phyloP scores from a whole-genome alignment of 306 rosid genomes.

The Citrullus colocynthis region DNA sequence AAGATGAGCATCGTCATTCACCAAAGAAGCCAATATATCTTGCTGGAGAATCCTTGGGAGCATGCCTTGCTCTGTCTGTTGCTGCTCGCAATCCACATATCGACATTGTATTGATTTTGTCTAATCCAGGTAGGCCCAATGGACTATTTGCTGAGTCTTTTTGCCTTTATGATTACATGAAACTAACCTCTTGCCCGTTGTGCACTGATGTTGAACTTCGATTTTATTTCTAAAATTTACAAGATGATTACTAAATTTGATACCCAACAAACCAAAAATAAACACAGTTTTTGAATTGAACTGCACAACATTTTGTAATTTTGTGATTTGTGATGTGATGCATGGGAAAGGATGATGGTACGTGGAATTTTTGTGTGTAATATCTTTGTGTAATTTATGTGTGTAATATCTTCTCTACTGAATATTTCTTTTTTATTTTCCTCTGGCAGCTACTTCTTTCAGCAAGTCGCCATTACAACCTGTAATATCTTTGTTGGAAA shows the following conservation, averaged over 20 bases:
- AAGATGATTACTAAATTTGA: background rate
- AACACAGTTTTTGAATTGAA: background rate
- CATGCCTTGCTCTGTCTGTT: constrained; percentile 72
- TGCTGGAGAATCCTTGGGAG: constrained; percentile 79
- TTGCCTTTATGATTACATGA: background rate
- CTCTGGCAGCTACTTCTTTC: constrained; percentile 60
- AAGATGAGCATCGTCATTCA: constrained; percentile 33
- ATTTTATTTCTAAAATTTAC: background rate
- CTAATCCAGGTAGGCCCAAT: constrained; percentile 53
- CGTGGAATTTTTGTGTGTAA: background rate
- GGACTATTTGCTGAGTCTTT: background rate
- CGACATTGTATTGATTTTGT: constrained; percentile 73
- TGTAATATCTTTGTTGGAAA: constrained; percentile 42
- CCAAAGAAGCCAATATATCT: constrained; percentile 78
- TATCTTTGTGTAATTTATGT: background rate
- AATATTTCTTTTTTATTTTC: constrained; percentile 2
- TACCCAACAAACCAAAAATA: background rate
- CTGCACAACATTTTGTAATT: background rate
- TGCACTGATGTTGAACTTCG: background rate
- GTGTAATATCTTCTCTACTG: background rate
- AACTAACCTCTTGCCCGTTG: background rate
- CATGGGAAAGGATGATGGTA: background rate
- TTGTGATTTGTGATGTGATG: background rate
- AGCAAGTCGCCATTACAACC: constrained; percentile 44
- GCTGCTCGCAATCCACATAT: constrained; percentile 67